Evolutionary conservation across 192 early-diverging fungal species (phyloP).

Genomic region (Fimicolochytrium jonesii): DNA sequence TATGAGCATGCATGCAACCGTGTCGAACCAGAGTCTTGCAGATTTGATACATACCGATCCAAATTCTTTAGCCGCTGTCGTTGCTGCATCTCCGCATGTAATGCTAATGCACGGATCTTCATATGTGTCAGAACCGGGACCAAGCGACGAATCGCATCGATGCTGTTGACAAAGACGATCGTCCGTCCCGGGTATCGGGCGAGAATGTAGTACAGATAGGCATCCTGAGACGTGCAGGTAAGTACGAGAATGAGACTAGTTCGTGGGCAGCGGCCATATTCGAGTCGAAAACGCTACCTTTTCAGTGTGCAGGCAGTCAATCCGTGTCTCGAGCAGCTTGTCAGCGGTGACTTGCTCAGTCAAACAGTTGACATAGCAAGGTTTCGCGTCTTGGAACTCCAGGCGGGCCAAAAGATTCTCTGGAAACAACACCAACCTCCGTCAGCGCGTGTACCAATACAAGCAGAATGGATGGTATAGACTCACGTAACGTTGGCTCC

Average conservation of each 20-base stretch:
- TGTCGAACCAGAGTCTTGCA: not conserved
- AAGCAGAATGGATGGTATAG: not conserved
- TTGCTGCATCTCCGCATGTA: slow-evolving; percentile 98
- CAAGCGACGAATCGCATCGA: slow-evolving; percentile 85
- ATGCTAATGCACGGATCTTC: slow-evolving; percentile 65
- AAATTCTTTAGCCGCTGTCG: slow-evolving; percentile 89
- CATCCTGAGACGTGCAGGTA: slow-evolving; percentile 21
- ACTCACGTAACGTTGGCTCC: slow-evolving; percentile 3
- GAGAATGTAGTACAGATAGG: slow-evolving; percentile 78
- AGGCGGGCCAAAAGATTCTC: slow-evolving; percentile 71
- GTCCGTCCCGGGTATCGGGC: slow-evolving; percentile 83
- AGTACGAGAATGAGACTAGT: not conserved
- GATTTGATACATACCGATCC: slow-evolving; percentile 53
- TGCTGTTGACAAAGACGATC: slow-evolving; percentile 93
- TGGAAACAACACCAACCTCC: slow-evolving; percentile 1
- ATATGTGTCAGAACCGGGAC: slow-evolving; percentile 78
- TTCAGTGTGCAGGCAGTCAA: slow-evolving; percentile 79
- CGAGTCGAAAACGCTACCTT: too few species aligned
- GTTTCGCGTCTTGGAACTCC: slow-evolving; percentile 70
- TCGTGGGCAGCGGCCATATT: too few species aligned
- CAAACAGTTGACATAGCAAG: slow-evolving; percentile 73
- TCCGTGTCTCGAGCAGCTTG: slow-evolving; percentile 71
- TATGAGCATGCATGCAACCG: too few species aligned
- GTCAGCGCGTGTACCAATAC: not conserved
- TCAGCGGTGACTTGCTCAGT: slow-evolving; percentile 62